These are phyloP conservation scores for Penicillium sclerotiorum DNA, from an alignment of 2,329 filamentous ascomycete genomes.

Conservation along the genomic window DNA sequence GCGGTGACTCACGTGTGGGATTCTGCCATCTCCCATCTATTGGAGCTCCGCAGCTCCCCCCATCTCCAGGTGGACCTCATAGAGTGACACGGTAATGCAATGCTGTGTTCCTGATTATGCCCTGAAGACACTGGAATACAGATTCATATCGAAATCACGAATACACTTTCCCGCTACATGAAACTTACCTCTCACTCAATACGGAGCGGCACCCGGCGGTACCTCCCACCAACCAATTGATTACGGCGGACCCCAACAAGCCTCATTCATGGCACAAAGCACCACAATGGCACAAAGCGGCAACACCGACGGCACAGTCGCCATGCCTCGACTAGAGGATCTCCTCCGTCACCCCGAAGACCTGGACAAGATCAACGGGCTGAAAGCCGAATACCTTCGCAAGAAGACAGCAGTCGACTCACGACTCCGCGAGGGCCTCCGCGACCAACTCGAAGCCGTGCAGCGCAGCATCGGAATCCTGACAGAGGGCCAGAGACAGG, in stretches of 20 bases:
- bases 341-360: slow-evolving; percentile 94
- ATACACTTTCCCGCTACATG: no score
- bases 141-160: no score
- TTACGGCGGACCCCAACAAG: slow-evolving; percentile 1
- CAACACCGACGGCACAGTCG: slow-evolving; percentile 61
- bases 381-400: slow-evolving; percentile 90
- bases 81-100: slow-evolving; percentile 7
- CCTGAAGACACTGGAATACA: no score
- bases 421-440: slow-evolving; percentile 82
- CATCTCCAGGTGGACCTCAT: slow-evolving; percentile 7
- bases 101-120: slow-evolving; percentile 3
- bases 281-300: slow-evolving; percentile 38
- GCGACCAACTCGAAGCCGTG: slow-evolving; percentile 91
- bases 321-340: slow-evolving; percentile 79
- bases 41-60: slow-evolving; percentile 19
- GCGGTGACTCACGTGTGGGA: slow-evolving; percentile 38
- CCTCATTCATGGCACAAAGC: slow-evolving; percentile 7
- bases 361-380: slow-evolving; percentile 87
- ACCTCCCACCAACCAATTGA: neutral
- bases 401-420: slow-evolving; percentile 92
- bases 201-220: slow-evolving; percentile 8
- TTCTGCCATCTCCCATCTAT: slow-evolving; percentile 22
- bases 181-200: no score
- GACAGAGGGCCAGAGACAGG: slow-evolving; percentile 84
- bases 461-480: slow-evolving; percentile 90